Base-by-base conservation (phyloP, 2,329 filamentous ascomycete species). In the Aspergillus fumigatus region DNA sequence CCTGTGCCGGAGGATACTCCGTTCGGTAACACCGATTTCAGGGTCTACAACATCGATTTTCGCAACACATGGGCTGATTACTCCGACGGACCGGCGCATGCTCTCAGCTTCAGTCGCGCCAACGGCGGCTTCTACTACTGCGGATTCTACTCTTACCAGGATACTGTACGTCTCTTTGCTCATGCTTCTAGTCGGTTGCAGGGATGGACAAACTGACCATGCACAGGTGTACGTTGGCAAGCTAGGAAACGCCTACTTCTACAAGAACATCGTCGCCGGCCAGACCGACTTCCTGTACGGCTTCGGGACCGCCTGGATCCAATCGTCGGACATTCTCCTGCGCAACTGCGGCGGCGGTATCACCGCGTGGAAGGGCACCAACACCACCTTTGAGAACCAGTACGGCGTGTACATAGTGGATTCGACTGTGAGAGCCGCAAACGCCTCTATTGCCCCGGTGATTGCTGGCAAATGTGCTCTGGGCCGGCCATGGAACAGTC, bases 201-300 rank as follows among this genome's bases (percentile, higher is more conserved):
- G 2, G 32, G n/a, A 29, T 21, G 23, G 43, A 10, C 43, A 29
- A 23, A 58, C 52, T 41, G 48, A 56, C 8, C 40, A 27, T 8
- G 2, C 1, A 19, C 51, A 72, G 70, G 63, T 88, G 3, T 88
- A 88, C 62, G 69, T 88, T 17, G 86, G 86, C 53, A 88, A 88
- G 66, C 75, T 87, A 1, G 86, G 82, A 29, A 88, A 87, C 60
- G 82, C 82, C 0, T 88, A 87, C 71, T 85, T 89, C 70, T 80
- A 84, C 67, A 76, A 81, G 38, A 80, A 74, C 53, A 79, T 84
- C 38, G 78, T 88, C 4, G 86, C 83, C 0, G 86, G 86, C 0
- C 78, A 88, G 65, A 88, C 84, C 0, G 87, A 89, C 63, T 88
- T 88, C 72, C 73, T 88, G 21, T 88, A 88, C 65, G 85, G 85